Evolutionary conservation across 129 eudicot genomes (phyloP), one percentile per base, ranked within the genome.

Genomic region (Deinandra increscens): DNA sequence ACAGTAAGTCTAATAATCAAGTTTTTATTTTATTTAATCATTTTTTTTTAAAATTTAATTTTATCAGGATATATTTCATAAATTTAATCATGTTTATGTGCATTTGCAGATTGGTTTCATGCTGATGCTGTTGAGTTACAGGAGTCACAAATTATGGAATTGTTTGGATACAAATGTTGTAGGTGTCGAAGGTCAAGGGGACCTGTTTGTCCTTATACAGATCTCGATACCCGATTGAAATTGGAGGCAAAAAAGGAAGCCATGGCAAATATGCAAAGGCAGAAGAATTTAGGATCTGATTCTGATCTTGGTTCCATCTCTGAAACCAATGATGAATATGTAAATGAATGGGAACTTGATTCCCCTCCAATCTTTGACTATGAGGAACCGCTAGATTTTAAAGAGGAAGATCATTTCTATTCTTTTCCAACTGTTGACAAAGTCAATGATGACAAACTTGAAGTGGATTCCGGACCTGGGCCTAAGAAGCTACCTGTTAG

Each of bases 41-140:
- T n/a, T n/a, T n/a, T n/a, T n/a, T 49, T 3, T 42, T 43, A 29
- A 22, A 49, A 23, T 45, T 19, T 38, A 43, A 41, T 9, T 23
- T 15, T 49, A 9, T 26, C 61, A 22, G 13, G 38, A 58, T 58
- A 11, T 12, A 29, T 13, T 58, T 31, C 9, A 12, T 29, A 58
- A 19, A 13, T 58, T 58, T 58, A 58, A 58, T 55, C 4, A 58
- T 58, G 64, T 58, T 58, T 26, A 58, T 58, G 19, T 58, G 41
- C 19, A 33, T 54, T 77, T 78, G 78, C 93, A 94, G 99, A 74
- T 13, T 94, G 99, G 99, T 85, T 64, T 71, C 99, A 94, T 81
- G 97, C 97, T 10, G 97, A 87, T 5, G 84, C 99, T 0, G 82
- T 90, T 36, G 96, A 82, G 66, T 83, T 94, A 59, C 66, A 82